Conservation (phyloP, 2,329 filamentous ascomycete genomes). For the Fusarium sp. region DNA sequence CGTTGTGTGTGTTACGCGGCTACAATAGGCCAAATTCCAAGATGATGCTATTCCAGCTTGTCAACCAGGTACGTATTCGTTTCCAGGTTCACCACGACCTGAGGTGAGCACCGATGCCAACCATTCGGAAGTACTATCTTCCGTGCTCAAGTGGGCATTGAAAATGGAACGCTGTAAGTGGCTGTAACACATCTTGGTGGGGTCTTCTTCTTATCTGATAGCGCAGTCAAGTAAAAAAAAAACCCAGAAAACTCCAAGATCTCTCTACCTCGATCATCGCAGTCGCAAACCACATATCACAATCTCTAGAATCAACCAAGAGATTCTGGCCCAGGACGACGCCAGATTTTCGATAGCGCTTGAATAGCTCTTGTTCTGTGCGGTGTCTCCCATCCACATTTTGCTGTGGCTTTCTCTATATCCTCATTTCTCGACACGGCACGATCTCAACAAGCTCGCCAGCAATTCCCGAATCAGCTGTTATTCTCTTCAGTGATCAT, state of each 20-base stretch:
- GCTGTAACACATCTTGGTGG: neutral
- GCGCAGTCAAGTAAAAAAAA: neutral
- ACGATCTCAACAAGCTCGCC: neutral
- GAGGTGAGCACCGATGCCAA: neutral
- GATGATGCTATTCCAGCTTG: conserved; percentile 39
- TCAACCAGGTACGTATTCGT: conserved; percentile 37
- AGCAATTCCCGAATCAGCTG: neutral
- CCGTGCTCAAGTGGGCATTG: neutral
- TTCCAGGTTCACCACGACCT: neutral
- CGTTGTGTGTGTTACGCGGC: conserved; percentile 35
- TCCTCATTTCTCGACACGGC: neutral
- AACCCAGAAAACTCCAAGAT: neutral
- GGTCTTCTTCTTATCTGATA: neutral
- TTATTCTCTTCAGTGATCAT: too few species aligned
- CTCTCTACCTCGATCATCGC: neutral
- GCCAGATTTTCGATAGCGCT: neutral
- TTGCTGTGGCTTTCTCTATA: neutral
- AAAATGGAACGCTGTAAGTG: conserved; percentile 28
- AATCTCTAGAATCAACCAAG: neutral
- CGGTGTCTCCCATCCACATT: neutral
- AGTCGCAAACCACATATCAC: neutral
- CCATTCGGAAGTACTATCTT: conserved; percentile 20
- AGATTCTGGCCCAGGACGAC: neutral
- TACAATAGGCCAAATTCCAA: conserved; percentile 25
- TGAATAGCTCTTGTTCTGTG: neutral